These are phyloP conservation scores for Orychophragmus violaceus DNA, from an alignment of 345 rosid species.

Conservation along the genomic window DNA sequence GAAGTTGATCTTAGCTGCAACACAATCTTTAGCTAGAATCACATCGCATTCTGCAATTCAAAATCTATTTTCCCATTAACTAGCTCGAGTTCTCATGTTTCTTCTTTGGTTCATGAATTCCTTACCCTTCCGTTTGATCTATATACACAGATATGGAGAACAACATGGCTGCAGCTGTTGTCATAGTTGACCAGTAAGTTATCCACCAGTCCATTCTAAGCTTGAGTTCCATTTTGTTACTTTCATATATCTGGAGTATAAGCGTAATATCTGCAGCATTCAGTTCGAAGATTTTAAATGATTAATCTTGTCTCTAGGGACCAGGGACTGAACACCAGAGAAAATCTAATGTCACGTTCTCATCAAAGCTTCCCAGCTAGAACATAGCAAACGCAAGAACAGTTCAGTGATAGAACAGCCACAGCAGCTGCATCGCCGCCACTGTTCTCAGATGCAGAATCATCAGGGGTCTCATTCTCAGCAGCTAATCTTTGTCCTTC, in stretches of 20 bases:
- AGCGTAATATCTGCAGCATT: slow-evolving; percentile 11
- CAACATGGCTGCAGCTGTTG: slow-evolving; percentile 32
- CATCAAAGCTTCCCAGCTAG: slow-evolving; percentile 46
- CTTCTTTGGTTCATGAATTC: slow-evolving; percentile 4
- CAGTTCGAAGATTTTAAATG: not conserved
- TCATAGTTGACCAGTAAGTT: too few relatives aligned
- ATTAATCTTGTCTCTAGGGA: slow-evolving; percentile 42
- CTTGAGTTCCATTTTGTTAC: too few relatives aligned
- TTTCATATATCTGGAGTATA: too few relatives aligned
- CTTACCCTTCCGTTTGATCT: slow-evolving; percentile 1
- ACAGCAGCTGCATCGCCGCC: too few relatives aligned
- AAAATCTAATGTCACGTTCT: slow-evolving; percentile 38
- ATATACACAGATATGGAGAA: slow-evolving; percentile 42
- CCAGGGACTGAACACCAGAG: slow-evolving; percentile 39
- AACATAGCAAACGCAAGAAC: slow-evolving; percentile 66
- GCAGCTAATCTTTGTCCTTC: too few relatives aligned
- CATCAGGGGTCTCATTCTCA: too few relatives aligned
- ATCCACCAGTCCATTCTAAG: too few relatives aligned
- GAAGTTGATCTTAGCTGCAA: too few relatives aligned
- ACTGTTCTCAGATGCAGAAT: too few relatives aligned
- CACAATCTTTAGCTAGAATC: too few relatives aligned
- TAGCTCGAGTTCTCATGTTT: slow-evolving; percentile 3
- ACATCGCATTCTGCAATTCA: not conserved
- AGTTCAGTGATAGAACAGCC: slow-evolving; percentile 34
- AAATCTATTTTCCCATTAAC: not conserved